phyloP scores from a whole-genome alignment of 306 rosid species.

The Arachis hypogaea region DNA sequence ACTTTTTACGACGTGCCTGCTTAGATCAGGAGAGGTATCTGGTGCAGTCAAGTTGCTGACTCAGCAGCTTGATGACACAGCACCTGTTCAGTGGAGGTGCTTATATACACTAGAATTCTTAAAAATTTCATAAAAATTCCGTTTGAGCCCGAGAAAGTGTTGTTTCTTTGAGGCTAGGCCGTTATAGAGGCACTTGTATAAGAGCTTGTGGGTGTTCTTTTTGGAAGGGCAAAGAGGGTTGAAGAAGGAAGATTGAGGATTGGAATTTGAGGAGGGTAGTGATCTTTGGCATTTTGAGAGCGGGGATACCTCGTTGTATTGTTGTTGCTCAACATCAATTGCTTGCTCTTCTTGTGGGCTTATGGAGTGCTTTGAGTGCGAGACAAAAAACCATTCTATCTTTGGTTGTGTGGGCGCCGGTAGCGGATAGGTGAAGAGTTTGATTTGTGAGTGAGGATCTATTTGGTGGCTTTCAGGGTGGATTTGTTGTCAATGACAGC shows the following conservation, averaged over 20 bases:
- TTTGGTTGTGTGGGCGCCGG: conserved; percentile 58
- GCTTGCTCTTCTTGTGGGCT: too few relatives aligned
- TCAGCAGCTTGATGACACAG: too few relatives aligned
- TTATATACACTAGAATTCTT: too few relatives aligned
- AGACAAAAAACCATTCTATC: conserved; percentile 73
- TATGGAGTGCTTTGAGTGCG: conserved; percentile 36
- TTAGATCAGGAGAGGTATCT: too few relatives aligned
- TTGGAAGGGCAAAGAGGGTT: conserved; percentile 30
- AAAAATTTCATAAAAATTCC: too few relatives aligned
- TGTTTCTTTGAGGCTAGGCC: too few relatives aligned
- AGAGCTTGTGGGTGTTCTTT: conserved; percentile 49
- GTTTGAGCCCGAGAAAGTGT: too few relatives aligned
- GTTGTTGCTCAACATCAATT: background rate
- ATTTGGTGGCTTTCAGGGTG: conserved; percentile 79
- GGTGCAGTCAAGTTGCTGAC: too few relatives aligned
- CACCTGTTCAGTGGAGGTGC: too few relatives aligned
- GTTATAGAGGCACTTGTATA: conserved; percentile 70
- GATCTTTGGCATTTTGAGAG: conserved; percentile 47
- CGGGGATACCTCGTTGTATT: background rate
- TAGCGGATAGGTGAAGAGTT: background rate
- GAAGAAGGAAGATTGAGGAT: conserved; percentile 28
- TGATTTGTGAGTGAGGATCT: conserved; percentile 71
- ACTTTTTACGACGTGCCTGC: too few relatives aligned
- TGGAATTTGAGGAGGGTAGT: background rate
- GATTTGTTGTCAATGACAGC: conserved; percentile 83